phyloP scores from a whole-genome alignment of 2,329 filamentous ascomycete genomes.

The Arthroderma sp. region DNA sequence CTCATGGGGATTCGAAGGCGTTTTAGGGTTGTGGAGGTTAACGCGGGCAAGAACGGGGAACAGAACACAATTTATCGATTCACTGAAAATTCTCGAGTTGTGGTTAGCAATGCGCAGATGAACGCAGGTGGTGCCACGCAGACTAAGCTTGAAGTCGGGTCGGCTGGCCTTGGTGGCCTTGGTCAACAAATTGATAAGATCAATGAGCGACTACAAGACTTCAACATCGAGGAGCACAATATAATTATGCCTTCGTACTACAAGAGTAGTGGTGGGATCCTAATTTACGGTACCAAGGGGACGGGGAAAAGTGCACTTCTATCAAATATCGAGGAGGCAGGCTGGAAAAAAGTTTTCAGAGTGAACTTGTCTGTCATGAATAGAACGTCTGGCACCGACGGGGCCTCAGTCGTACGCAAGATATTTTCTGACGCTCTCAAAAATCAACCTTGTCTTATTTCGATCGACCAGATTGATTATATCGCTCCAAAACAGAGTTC shows the following conservation, averaged over 20 bases:
- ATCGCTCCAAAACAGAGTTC: slow-evolving; percentile 49
- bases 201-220: slow-evolving; percentile 51
- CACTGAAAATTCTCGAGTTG: slow-evolving; percentile 20
- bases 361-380: slow-evolving; percentile 22
- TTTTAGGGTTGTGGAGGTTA: slow-evolving; percentile 50
- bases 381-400: slow-evolving; percentile 26
- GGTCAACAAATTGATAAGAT: slow-evolving; percentile 49
- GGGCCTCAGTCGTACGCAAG: slow-evolving; percentile 47
- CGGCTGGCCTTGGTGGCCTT: slow-evolving; percentile 53
- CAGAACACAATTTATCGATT: slow-evolving; percentile 27
- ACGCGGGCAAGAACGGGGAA: slow-evolving; percentile 31
- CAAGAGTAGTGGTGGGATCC: slow-evolving; percentile 43
- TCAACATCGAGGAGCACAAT: slow-evolving; percentile 27
- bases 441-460: slow-evolving; percentile 60
- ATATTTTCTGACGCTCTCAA: slow-evolving; percentile 56
- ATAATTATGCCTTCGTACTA: slow-evolving; percentile 29
- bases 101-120: slow-evolving; percentile 18
- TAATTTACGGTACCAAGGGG: slow-evolving; percentile 69
- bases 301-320: slow-evolving; percentile 74
- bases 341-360: slow-evolving; percentile 56
- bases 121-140: slow-evolving; percentile 3
- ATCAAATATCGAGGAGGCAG: slow-evolving; percentile 49
- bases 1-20: slow-evolving; percentile 44
- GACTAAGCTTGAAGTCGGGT: slow-evolving; percentile 19
- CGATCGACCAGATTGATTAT: slow-evolving; percentile 65